Base-by-base conservation (phyloP, 2,329 filamentous ascomycete species). In the Arthroderma sp. region DNA sequence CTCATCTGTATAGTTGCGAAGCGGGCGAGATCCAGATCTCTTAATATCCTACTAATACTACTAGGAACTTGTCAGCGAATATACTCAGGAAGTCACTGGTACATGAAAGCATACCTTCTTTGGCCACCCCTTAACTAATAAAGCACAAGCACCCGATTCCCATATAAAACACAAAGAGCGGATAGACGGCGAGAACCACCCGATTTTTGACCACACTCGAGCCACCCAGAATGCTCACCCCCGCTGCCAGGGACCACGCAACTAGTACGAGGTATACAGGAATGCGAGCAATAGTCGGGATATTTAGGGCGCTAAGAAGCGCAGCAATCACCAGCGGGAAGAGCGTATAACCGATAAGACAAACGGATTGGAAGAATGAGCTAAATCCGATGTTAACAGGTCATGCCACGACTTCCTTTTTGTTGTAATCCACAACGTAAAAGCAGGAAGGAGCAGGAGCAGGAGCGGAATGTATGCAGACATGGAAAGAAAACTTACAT, bases 301-400 rank as follows among this genome's bases (percentile, higher is more conserved):
- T 79, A 54, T 82, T 79, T 33, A 98, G 69, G 0, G 91, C 91
- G 57, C 90, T 95, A 62, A 98, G 82, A 55, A 96, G 76, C 1
- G 91, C 84, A 6, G 94, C 94, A 64, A 98, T 87, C 65, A 97
- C 93, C 56, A 98, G 82, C 1, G 93, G 93, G 75, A 98, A 98
- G 57, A 98, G 82, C 0, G 93, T 98, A 73, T 98, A 98, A 49
- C 93, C 93, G 69, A 98, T 98, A 66, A 98, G 94, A 72, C 91
- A 97, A 64, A 98, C 82, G 58, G 90, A 95, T 73, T 98, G 93
- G 68, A 95, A 93, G 72, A 98, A 98, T 17, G 93, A 96, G 67
- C 91, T 97, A 54, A 33, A 61, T 39, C 39, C 7, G 19, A 15
- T 21, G 66, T 41, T 28, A 39, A 35, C 8, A 39, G 53, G 35